phyloP scores from a whole-genome alignment of 805 yeast genomes.

The Phaffomyces opuntiae region DNA sequence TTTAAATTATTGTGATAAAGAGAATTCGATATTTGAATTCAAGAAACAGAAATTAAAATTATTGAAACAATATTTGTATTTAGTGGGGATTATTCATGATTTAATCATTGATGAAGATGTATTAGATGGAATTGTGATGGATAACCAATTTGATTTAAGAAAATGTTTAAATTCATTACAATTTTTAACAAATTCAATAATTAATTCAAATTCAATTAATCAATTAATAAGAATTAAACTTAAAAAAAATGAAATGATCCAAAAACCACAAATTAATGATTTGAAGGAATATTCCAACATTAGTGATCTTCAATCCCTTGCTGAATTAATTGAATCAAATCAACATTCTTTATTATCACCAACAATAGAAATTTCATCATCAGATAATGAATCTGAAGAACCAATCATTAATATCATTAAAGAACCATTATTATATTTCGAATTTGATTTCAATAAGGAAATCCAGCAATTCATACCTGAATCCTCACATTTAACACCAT shows the following conservation, averaged over 20 bases:
- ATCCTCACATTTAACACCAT: neutral
- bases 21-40: constrained; percentile 32
- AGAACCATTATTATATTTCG: constrained; percentile 31
- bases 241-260: neutral
- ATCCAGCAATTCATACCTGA: constrained; percentile 5
- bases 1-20: constrained; percentile 37
- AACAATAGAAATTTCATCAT: constrained; percentile 26
- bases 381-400: no score
- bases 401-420: neutral
- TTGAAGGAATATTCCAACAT: neutral
- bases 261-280: neutral
- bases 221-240: neutral
- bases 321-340: constrained; percentile 9
- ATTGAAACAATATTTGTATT: constrained; percentile 33
- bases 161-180: constrained; percentile 34
- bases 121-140: constrained; percentile 24
- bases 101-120: constrained; percentile 26
- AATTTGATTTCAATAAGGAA: constrained; percentile 28
- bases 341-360: constrained; percentile 11
- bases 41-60: constrained; percentile 12
- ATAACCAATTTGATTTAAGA: constrained; percentile 36
- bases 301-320: constrained; percentile 10
- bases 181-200: neutral
- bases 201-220: no score
- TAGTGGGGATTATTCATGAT: constrained; percentile 31